Evolutionary conservation across 371 early-diverging fungal species (phyloP), one percentile per base, ranked within the genome.

Genomic region (Mortierella sp.): DNA sequence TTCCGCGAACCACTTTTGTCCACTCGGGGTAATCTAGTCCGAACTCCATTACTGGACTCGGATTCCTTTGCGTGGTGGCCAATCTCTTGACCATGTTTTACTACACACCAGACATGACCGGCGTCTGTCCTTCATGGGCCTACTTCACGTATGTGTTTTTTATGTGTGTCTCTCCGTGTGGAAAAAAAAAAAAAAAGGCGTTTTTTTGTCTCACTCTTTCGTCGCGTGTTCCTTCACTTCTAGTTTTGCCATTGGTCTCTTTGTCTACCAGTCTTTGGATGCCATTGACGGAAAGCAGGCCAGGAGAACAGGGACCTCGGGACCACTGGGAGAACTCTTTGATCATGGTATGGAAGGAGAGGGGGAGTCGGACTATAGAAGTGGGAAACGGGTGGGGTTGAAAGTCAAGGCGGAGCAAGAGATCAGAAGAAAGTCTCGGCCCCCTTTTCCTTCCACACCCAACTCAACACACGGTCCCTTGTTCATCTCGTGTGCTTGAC

Each of bases 271-370:
- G 58, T 95, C 98, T 1, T 92, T 98, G 74, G 99, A 99, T 84
- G 95, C 95, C 73, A 93, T 99, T 60, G 99, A 99, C 81, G 99
- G 99, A 47, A 96, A 96, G 83, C 99, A 99, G 83, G 99, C 99
- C 2, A 87, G 99, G 64, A 85, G 95, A 69, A 98, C 98, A 25
- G 92, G 93, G 14, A 87, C 95, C 19, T 92, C 93, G 1, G 94
- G 95, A 46, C 97, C 99, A 16, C 82, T 99, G 60, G 99, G 99
- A 21, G 97, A 99, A 83, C 86, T 99, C 50, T 98, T 95, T 79
- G 95, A 95, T 84, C 95, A 95, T 64, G 93, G 95, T 85, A 88
- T 68, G 59, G 19, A 25, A 37, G 37, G 37, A 37, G 37, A 57
- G 19, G 25, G 9, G 37, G 37, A 37, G 37, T 37, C 37, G 37